Evolutionary conservation across 306 rosid genomes (phyloP), one percentile per base, ranked within the genome.

Genomic region (Potentilla sterilis): DNA sequence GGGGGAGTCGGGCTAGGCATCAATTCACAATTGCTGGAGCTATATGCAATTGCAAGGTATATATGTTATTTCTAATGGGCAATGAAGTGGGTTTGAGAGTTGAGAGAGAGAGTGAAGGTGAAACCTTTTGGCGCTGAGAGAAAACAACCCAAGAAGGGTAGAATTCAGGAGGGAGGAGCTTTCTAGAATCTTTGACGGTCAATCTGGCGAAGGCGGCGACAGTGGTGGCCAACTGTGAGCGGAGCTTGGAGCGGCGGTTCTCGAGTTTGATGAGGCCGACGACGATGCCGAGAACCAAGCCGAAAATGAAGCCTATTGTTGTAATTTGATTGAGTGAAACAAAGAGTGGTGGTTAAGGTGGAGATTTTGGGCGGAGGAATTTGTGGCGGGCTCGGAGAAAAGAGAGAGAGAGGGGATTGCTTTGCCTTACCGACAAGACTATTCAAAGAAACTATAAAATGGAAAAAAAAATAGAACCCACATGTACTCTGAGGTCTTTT

Each of bases 101-200:
- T 2, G 38, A 37, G 34, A 64, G 35, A 35, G 41, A 62, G 68
- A 47, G 65, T 24, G 69, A 73, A 72, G 80, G 90, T 85, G 55
- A 16, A 75, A 93, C 77, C 92, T 96, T 96, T 75, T 96, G 97
- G 63, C 85, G 74, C 69, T 85, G 85, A 58, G 98, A 84, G 86
- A 96, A 96, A 77, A 91, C 95, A 8, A 96, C 87, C 99, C 99
- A 96, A 1, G 99, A 90, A 71, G 99, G 99, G 75, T 92, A 90
- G 74, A 67, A 83, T 59, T 90, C 91, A 32, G 91, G 63, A 43
- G 98, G 91, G n/a, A 96, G 75, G 79, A 96, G 72, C 89, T 87
- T 96, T 82, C 92, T 90, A 9, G 98, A 96, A 79, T 96, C 99
- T 22, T 84, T 93, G 5, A 89, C 96, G 0, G 93, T 85, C 93